Evolutionary conservation across 768 basidiomycete species (phyloP).

Genomic region (Phylloporus sp.): DNA sequence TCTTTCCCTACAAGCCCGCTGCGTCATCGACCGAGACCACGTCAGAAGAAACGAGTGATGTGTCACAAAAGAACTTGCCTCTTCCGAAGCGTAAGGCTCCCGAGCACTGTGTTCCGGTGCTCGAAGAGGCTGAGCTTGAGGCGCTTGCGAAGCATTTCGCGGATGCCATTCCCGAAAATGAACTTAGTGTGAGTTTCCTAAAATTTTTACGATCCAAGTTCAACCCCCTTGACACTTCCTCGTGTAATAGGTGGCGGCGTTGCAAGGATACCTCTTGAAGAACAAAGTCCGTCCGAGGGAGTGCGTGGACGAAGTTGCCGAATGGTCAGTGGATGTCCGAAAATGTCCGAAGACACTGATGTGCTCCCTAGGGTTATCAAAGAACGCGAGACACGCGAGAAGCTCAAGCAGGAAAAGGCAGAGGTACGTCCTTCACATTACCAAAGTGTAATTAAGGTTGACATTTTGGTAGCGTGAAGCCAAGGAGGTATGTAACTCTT

Average conservation of each 20-base stretch:
- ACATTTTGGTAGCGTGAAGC: slow-evolving; percentile 60
- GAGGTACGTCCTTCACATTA: slow-evolving; percentile 36
- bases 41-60: slow-evolving; percentile 33
- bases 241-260: slow-evolving; percentile 59
- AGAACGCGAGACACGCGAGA: slow-evolving; percentile 81
- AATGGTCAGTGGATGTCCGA: slow-evolving; percentile 48
- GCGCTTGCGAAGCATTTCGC: slow-evolving; percentile 79
- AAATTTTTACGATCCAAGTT: neutral
- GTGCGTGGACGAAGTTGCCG: slow-evolving; percentile 74
- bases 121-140: slow-evolving; percentile 73
- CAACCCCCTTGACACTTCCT: neutral
- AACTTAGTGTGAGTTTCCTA: slow-evolving; percentile 65
- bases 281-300: slow-evolving; percentile 89
- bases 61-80: slow-evolving; percentile 65
- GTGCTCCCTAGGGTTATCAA: slow-evolving; percentile 47
- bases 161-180: slow-evolving; percentile 80
- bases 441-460: neutral
- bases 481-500: slow-evolving; percentile 47
- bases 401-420: slow-evolving; percentile 76
- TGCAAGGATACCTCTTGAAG: slow-evolving; percentile 85
- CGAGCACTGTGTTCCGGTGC: slow-evolving; percentile 58
- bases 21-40: slow-evolving; percentile 9
- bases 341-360: slow-evolving; percentile 3
- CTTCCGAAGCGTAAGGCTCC: slow-evolving; percentile 59
- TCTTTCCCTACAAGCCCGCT: slow-evolving; percentile 68